Evolutionary conservation across 1,139 yeast species (phyloP), one percentile per base, ranked within the genome.

Genomic region (Dujonia santamariae): DNA sequence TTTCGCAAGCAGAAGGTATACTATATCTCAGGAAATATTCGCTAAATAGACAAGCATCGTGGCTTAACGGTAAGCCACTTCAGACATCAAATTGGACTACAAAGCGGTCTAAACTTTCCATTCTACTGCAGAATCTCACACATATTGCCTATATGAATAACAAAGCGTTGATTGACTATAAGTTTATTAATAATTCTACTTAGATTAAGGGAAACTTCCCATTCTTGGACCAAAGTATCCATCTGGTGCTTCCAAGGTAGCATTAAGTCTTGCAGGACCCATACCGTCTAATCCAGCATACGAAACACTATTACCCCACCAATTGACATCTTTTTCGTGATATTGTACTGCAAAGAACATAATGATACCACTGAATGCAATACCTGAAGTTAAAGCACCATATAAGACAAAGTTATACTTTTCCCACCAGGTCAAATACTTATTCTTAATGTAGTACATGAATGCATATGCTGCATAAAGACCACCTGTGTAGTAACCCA

Each of bases 241-340:
- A 14, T 53, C 59, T 4, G 56, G 58, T 5, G 67, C 60, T 13
- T 46, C 45, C 20, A 39, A 45, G 11, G 36, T 20, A 18, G 26
- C 28, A 19, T 33, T 28, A 12, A 15, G 24, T 18, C 18, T 43
- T 22, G 58, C 55, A 21, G 36, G 43, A 19, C 59, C 56, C 4
- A 31, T 41, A 16, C 54, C 58, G 34, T 74, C 80, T 14, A 61
- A 44, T 23, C 79, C 80, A 2, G 40, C 48, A 35, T 48, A 56
- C 6, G 58, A 38, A 16, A 75, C 74, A 19, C 46, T 55, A 47
- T 76, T 77, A 3, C 82, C 82, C 82, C 83, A 77, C 82, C 83
- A 77, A 37, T 42, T 40, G 19, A 76, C 36, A 9, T 43, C 31
- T 37, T 54, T 61, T 12, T 50, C 57, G 28, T 65, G 61, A 44